Evolutionary conservation across 2,329 filamentous ascomycete species (phyloP).

Genomic region (Amylocarpus encephaloides): DNA sequence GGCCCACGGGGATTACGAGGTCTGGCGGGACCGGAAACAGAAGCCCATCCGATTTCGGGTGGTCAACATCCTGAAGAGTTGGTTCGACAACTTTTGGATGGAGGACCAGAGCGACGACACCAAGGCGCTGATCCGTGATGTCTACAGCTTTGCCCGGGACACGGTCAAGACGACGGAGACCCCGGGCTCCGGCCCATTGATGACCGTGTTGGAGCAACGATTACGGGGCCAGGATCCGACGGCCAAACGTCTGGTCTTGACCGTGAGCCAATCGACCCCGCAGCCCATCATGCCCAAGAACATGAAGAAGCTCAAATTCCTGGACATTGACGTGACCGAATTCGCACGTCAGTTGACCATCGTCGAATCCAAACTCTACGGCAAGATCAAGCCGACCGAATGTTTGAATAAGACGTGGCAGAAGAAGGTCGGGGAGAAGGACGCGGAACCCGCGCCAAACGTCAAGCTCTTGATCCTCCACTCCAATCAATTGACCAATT

Average conservation of each 20-base stretch:
- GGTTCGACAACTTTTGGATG: slow-evolving; percentile 99
- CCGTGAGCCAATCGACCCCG: slow-evolving; percentile 74
- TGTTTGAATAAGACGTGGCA: slow-evolving; percentile 99
- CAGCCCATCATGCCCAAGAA: slow-evolving; percentile 93
- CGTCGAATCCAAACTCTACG: slow-evolving; percentile 89
- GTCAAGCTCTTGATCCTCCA: slow-evolving; percentile 95
- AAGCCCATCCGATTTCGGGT: slow-evolving; percentile 93
- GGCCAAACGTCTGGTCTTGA: slow-evolving; percentile 80
- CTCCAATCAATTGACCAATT: slow-evolving; percentile 98
- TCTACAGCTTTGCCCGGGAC: slow-evolving; percentile 86
- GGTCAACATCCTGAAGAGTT: slow-evolving; percentile 95
- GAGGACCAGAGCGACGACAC: slow-evolving; percentile 82
- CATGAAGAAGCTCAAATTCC: slow-evolving; percentile 98
- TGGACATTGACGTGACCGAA: slow-evolving; percentile 92
- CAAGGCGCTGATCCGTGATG: slow-evolving; percentile 76
- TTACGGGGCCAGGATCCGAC: slow-evolving; percentile 82
- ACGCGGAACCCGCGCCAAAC: slow-evolving; percentile 82
- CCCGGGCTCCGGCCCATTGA: slow-evolving; percentile 75
- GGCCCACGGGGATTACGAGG: slow-evolving; percentile 66
- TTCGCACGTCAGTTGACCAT: slow-evolving; percentile 98
- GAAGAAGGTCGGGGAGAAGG: slow-evolving; percentile 79
- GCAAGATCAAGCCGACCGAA: slow-evolving; percentile 92
- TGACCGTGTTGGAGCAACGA: slow-evolving; percentile 83
- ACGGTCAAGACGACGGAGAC: slow-evolving; percentile 91
- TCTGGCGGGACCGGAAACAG: slow-evolving; percentile 91